A percentile compares a stretch with the other conserved stretches of the same genome.
phyloP scores from a whole-genome alignment of 2,329 filamentous ascomycete genomes.

The Pezicula rhizophila region DNA sequence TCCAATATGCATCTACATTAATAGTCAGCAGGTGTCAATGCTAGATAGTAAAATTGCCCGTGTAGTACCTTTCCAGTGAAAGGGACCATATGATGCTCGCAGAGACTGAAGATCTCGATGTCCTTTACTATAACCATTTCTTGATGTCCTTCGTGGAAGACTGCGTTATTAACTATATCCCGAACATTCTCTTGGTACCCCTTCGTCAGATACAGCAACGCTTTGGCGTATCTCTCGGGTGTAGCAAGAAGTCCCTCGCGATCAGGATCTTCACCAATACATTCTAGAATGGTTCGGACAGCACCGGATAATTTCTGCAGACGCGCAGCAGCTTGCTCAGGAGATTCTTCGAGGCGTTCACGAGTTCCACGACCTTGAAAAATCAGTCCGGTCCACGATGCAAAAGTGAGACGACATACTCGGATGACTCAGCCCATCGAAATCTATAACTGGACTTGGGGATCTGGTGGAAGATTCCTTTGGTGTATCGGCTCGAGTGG shows the following conservation, averaged over 20 bases:
- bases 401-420: conserved; percentile 32
- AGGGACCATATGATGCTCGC: conserved; percentile 95
- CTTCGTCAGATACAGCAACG: conserved; percentile 91
- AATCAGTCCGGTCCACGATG: not conserved
- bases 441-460: conserved; percentile 53
- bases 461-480: conserved; percentile 31
- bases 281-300: conserved; percentile 61
- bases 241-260: conserved; percentile 60
- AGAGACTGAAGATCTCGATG: conserved; percentile 90
- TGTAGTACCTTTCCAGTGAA: conserved; percentile 82
- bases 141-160: conserved; percentile 95
- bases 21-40: conserved; percentile 6
- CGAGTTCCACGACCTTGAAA: conserved; percentile 55
- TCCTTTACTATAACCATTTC: conserved; percentile 98
- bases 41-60: not conserved
- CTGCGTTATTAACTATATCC: conserved; percentile 86
- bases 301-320: conserved; percentile 55
- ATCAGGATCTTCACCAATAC: conserved; percentile 61
- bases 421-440: conserved; percentile 54
- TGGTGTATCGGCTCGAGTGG: conserved; percentile 11
- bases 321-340: conserved; percentile 43
- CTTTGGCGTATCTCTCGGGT: conserved; percentile 87
- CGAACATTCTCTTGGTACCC: conserved; percentile 93
- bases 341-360: conserved; percentile 51
- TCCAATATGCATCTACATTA: conserved; percentile 85